Evolutionary conservation across 2,329 filamentous ascomycete species (phyloP), one percentile per base, ranked within the genome.

Genomic region (Xylariaceae sp.): DNA sequence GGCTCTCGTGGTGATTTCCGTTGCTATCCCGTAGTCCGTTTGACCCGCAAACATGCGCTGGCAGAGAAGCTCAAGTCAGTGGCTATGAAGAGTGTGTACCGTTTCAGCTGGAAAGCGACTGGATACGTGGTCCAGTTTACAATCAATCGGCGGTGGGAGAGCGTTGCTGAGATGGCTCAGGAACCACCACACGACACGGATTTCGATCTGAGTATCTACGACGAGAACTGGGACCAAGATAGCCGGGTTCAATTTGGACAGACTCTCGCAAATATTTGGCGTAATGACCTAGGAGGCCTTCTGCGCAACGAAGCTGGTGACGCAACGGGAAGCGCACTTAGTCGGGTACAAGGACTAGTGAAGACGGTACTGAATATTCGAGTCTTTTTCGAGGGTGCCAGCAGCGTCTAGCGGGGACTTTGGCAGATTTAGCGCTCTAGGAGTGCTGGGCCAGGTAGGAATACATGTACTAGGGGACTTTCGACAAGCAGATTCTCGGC

Each of bases 91-190:
- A 71, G 69, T 4, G 55, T 69, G 1, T 75, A 73, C 67, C 67
- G 63, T 4, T 75, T 71, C 36, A 58, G 65, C 19, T 75, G 67
- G 64, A 68, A 67, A 36, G 28, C 53, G 2, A 69, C 67, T 1
- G 59, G 64, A 3, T 78, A 76, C 43, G 51, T 64, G 8, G 56
- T 78, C 12, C 70, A 78, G 47, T 61, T 78, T 12, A 61, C 68
- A 6, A 61, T 76, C 16, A 71, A 73, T 54, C 73, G 71, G 26
- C 64, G 69, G 17, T 76, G 74, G 71, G 29, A 54, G 37, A 61
- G 28, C 46, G 63, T 65, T 44, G 39, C 14, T 31, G 64, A 49
- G 8, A 67, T 69, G 56, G 44, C 60, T 5, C 48, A 53, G 6
- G 36, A 51, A n/a, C 26, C 47, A 3, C 34, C 45, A 3, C 62